Conservation (phyloP, 441 rosid species). For the Capsella rubella region DNA sequence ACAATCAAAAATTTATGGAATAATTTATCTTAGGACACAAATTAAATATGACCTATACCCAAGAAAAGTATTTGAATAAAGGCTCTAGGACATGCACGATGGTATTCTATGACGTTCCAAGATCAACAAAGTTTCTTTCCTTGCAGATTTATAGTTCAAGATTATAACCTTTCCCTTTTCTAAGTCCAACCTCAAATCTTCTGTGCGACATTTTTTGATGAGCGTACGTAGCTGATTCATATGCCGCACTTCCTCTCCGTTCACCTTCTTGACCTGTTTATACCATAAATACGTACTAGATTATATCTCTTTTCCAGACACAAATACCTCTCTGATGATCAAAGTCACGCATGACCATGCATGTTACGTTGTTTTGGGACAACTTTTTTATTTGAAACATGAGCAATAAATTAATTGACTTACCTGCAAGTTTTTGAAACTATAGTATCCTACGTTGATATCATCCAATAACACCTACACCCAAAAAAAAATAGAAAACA, state of each 20-base stretch:
- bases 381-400: neutral
- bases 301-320: neutral
- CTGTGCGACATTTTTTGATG: neutral
- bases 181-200: conserved; percentile 1
- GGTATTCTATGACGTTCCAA: neutral
- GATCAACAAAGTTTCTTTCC: conserved; percentile 4
- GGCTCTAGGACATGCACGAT: neutral
- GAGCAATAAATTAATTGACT: neutral
- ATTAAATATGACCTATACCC: neutral
- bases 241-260: neutral
- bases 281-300: neutral
- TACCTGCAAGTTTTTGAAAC: neutral
- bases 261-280: conserved; percentile 16
- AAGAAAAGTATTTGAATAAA: neutral
- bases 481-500: neutral
- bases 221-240: conserved; percentile 1
- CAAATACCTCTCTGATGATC: neutral
- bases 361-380: neutral
- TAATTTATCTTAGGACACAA: neutral
- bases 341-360: neutral
- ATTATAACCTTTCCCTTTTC: neutral
- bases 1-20: too few species aligned
- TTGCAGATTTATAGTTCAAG: neutral
- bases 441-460: neutral
- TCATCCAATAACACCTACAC: neutral